Evolutionary conservation across 768 basidiomycete genomes (phyloP), one percentile per base, ranked within the genome.

Genomic region (Boletus rubescentipes): DNA sequence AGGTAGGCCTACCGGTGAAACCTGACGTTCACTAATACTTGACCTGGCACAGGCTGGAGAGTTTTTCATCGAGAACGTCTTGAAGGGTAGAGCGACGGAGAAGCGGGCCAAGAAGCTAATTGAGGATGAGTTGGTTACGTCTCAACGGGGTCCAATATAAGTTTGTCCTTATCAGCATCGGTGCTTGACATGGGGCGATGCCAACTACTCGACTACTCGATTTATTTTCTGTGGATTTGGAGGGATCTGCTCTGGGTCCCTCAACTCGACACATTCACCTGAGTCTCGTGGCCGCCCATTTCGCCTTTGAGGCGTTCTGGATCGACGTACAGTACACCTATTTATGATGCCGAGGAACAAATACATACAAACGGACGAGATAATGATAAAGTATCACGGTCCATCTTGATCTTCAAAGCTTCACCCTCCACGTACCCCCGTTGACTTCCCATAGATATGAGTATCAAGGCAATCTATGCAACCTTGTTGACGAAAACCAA

Each of bases 41-140:
- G 46, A 59, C 43, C 23, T 31, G 18, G 32, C 50, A 29, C 53
- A 96, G 93, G 94, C 94, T n/a, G 94, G 94, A 23, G 94, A 98
- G 67, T 96, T 83, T 69, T 98, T 88, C 73, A 91, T 98, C 36
- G 92, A 94, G 72, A 96, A 95, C 63, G 88, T 96, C 4, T 72
- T 93, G 54, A 82, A 80, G 57, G 82, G 82, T 11, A 88, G 84
- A 65, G 78, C 71, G 5, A 64, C 59, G 10, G 75, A 79, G 61
- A 79, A 73, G 55, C 73, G 71, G 57, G 56, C 74, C 5, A 65
- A 68, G 55, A 67, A 61, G 9, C 61, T 77, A 14, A 49, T 74
- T 20, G 58, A 66, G 5, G 59, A 69, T 45, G 61, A 63, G 29
- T 36, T 21, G n/a, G 41, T 21, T 5, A 40, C 49, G 18, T 34